Base-by-base conservation (phyloP, 129 eudicot genomes). In the Helianthus annuus region DNA sequence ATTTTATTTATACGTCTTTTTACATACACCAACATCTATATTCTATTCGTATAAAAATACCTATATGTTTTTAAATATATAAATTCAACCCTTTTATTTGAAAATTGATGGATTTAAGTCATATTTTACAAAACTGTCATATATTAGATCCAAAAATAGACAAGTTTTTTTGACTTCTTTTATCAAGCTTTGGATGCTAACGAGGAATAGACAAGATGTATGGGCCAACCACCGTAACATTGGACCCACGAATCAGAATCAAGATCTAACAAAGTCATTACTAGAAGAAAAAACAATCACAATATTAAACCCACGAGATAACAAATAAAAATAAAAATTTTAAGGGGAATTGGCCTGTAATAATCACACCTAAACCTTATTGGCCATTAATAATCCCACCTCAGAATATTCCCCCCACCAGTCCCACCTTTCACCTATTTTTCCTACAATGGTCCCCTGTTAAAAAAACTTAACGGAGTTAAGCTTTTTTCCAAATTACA, bases 221-320 rank as follows among this genome's bases (percentile, higher is more conserved):
- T 58, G 48, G 71, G 74, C 78, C 83, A 82, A 78, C 85, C 72
- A 87, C 87, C 82, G 64, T 77, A 80, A 76, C 15, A 65, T 85
- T 67, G 84, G 86, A 65, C 85, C 95, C 90, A 83, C 95, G 64
- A 85, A 88, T 88, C 95, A 75, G 76, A 85, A 80, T 77, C 78
- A 78, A 83, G 80, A 88, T 88, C 89, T 75, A 57, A 69, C 69
- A 64, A 29, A 58, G 66, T 40, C 48, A 59, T 72, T 71, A 58
- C 64, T 58, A 10, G 19, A 56, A 56, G 10, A 53, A 53, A 53
- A 56, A 56, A 56, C 62, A 56, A 56, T 56, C 34, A 19, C 22
- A 9, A 56, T 56, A 13, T 49, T 24, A 58, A 58, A 11, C 45
- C 45, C 45, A 40, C 10, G 9, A 40, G 45, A 40, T 5, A 40